phyloP scores from a whole-genome alignment of 352 stramenopile genomes.

The Globisporangium apiculatum region DNA sequence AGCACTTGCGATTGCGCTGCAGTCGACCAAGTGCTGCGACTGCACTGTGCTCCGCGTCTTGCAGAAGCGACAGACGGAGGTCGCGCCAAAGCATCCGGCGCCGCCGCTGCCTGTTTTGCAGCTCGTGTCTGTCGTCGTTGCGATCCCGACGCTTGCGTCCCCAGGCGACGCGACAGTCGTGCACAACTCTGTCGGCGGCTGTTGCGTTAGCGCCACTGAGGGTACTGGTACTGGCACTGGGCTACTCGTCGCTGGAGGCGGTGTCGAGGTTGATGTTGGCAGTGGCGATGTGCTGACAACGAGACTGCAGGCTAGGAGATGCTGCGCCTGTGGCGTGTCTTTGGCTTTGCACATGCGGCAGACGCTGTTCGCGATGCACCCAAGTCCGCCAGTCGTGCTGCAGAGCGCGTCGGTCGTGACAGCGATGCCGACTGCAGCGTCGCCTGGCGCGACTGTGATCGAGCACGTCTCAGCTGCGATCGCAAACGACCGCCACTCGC shows the following conservation, averaged over 20 bases:
- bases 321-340: conserved; percentile 10
- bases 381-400: conserved; percentile 4
- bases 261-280: background rate
- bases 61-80: conserved; percentile 14
- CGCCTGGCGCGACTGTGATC: conserved; percentile 7
- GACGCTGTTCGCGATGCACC: conserved; percentile 5
- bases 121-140: conserved; percentile 2
- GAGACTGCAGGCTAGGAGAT: background rate
- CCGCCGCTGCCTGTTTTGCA: conserved; percentile 1
- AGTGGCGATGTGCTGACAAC: background rate
- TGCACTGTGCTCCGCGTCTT: conserved; percentile 10
- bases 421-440: conserved; percentile 21
- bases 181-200: background rate
- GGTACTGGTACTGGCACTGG: background rate
- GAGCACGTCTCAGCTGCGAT: background rate
- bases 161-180: conserved; percentile 4
- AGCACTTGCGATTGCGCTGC: background rate
- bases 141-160: conserved; percentile 10
- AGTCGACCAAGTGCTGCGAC: conserved; percentile 13
- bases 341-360: conserved; percentile 12
- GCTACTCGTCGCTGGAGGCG: background rate
- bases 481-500: background rate
- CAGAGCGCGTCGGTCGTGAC: conserved; percentile 20
- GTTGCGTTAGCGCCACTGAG: background rate
- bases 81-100: conserved; percentile 6